Evolutionary conservation across 2,329 filamentous ascomycete genomes (phyloP), one percentile per base, ranked within the genome.

Genomic region (Botryotinia calthae): DNA sequence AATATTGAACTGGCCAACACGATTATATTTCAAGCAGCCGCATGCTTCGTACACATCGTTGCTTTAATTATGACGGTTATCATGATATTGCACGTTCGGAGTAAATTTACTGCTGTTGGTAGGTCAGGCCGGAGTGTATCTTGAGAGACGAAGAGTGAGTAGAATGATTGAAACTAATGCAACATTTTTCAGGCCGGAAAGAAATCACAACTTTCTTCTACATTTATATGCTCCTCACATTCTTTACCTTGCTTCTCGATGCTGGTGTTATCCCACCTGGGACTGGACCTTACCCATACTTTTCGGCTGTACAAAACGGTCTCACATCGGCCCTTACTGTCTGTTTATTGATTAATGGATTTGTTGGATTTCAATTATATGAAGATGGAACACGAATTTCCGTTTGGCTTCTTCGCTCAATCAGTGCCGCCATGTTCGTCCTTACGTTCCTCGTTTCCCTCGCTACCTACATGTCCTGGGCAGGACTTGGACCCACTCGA

Each of bases 61-160:
- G 93, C 95, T 22, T 86, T 99, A 74, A 85, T 90, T 78, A 98
- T 99, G 95, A 97, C 94, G 6, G 92, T 95, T 14, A 91, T 97
- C 79, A 99, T 99, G 96, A 94, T 99, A 75, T 87, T 99, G 76
- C 96, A 99, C 82, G 93, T 99, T 75, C 89, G 96, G 79, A 95
- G 93, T 79, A 99, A 99, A 84, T 99, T 99, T 83, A 99, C 96
- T 34, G 96, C 96, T 79, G 96, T 99, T 78, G 95, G 93, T 95
- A 87, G 73, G 92, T 83, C 72, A 42, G 20, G 34, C 44, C n/a
- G 31, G 31, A 25, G 31, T 62, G 40, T 34, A 51, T 61, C 62
- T 59, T 44, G 20, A 34, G 20, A 34, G 59, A 42, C 67, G 46
- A 28, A 25, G 22, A n/a, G 59, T 34, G 56, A 44, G 14, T 46